These are phyloP conservation scores for Hibiscus mutabilis DNA, from an alignment of 345 rosid species.

Conservation along the genomic window DNA sequence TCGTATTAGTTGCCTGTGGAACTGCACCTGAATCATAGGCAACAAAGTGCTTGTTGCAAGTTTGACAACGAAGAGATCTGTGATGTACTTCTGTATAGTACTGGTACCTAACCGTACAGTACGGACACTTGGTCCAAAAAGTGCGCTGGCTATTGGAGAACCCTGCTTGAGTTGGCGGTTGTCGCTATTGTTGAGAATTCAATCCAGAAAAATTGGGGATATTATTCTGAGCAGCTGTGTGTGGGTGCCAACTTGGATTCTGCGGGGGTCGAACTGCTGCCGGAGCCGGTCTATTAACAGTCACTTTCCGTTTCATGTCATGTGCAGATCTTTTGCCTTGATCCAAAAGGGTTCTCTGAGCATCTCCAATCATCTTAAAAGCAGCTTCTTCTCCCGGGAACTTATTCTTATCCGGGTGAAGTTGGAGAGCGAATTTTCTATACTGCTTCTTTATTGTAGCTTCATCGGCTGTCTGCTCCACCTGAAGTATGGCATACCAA, in stretches of 20 bases:
- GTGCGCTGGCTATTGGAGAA: constrained; percentile 23
- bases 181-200: constrained; percentile 31
- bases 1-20: constrained; percentile 18
- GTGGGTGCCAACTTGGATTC: constrained; percentile 20
- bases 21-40: constrained; percentile 40
- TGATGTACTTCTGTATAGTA: constrained; percentile 30
- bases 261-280: constrained; percentile 33
- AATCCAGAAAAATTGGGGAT: constrained; percentile 21
- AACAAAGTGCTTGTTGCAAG: constrained; percentile 40
- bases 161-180: constrained; percentile 35
- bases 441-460: constrained; percentile 76
- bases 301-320: constrained; percentile 44
- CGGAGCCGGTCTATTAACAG: constrained; percentile 21
- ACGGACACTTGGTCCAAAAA: constrained; percentile 75
- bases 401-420: constrained; percentile 92
- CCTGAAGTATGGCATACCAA: constrained; percentile 85
- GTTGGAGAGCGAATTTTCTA: constrained; percentile 68
- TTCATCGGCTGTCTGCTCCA: constrained; percentile 57
- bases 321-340: constrained; percentile 43
- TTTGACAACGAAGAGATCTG: constrained; percentile 37
- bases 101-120: constrained; percentile 43
- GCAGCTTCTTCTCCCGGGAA: constrained; percentile 94
- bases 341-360: constrained; percentile 75
- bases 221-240: constrained; percentile 22
- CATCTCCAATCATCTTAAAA: constrained; percentile 80